A percentile compares a stretch with the other conserved stretches of the same genome.
Evolutionary conservation across 305 asterid genomes (phyloP).

Genomic region (Lippia alba): DNA sequence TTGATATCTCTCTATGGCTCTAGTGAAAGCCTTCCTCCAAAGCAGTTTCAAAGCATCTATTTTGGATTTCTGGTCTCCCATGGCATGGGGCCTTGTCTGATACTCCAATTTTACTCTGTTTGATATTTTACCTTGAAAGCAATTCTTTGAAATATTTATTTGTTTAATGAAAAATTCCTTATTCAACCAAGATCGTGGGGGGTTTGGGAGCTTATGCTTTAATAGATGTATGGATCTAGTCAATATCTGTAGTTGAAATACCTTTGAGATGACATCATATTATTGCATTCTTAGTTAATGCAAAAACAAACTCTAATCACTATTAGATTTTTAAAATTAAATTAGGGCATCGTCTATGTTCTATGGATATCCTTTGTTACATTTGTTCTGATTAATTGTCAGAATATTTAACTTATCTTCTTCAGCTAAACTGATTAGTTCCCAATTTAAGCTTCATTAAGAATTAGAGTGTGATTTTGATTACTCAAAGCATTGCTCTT

Average conservation of each 20-base stretch:
- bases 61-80: slow-evolving; percentile 14
- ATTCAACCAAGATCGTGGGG: background rate
- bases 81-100: slow-evolving; percentile 8
- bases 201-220: slow-evolving; percentile 4
- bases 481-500: background rate
- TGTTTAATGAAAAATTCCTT: too few relatives aligned
- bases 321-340: slow-evolving; percentile 6
- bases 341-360: slow-evolving; percentile 1
- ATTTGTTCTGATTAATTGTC: slow-evolving; percentile 20
- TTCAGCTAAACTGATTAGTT: slow-evolving; percentile 8
- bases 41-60: slow-evolving; percentile 15
- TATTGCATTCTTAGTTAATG: background rate
- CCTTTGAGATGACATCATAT: background rate
- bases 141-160: too few relatives aligned
- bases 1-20: too few relatives aligned
- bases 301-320: slow-evolving; percentile 5
- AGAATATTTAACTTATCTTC: slow-evolving; percentile 24
- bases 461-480: background rate
- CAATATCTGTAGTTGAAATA: background rate
- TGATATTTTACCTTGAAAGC: background rate
- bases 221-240: background rate
- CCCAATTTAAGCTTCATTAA: slow-evolving; percentile 14
- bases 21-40: too few relatives aligned
- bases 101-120: background rate
- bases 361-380: background rate